A percentile compares a stretch with the other conserved stretches of the same genome.
These are phyloP conservation scores for Penicillium arizonense DNA, from an alignment of 495 filamentous ascomycete species.

Conservation along the genomic window DNA sequence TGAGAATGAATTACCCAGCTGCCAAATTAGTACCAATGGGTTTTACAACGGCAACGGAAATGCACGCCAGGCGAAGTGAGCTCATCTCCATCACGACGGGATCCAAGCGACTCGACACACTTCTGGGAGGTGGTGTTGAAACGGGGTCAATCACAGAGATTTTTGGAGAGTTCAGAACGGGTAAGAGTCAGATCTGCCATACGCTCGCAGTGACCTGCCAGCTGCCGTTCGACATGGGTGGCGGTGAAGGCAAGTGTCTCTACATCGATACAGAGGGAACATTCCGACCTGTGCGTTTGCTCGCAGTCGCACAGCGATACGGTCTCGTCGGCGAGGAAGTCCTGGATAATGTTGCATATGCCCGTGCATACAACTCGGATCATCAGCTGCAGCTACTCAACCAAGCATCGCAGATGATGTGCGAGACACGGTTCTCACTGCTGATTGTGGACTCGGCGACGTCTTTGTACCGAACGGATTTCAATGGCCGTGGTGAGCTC, in stretches of 20 bases:
- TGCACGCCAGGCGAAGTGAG: slow-evolving; percentile 94
- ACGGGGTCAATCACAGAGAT: slow-evolving; percentile 98
- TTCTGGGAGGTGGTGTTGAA: slow-evolving; percentile 92
- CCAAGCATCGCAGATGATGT: slow-evolving; percentile 98
- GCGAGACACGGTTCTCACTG: slow-evolving; percentile 93
- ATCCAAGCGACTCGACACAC: slow-evolving; percentile 93
- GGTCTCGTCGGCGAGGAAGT: slow-evolving; percentile 96
- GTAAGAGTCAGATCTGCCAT: slow-evolving; percentile 97
- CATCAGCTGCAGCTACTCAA: slow-evolving; percentile 93
- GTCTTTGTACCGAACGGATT: slow-evolving; percentile 92
- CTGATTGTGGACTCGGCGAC: slow-evolving; percentile 95
- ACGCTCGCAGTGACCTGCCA: slow-evolving; percentile 98
- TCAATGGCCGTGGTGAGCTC: slow-evolving; percentile 89
- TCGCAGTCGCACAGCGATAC: slow-evolving; percentile 90
- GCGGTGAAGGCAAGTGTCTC: slow-evolving; percentile 97
- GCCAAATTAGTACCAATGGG: slow-evolving; percentile 97
- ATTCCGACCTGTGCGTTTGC: slow-evolving; percentile 85
- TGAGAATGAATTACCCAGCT: slow-evolving; percentile 45
- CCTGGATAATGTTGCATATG: slow-evolving; percentile 96
- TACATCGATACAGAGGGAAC: slow-evolving; percentile 99
- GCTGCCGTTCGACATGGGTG: slow-evolving; percentile 97
- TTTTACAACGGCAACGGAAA: slow-evolving; percentile 98
- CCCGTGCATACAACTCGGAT: slow-evolving; percentile 96
- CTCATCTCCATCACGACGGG: slow-evolving; percentile 97
- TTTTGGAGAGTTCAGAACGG: slow-evolving; percentile 96